Conservation (phyloP, 805 yeast genomes). For the Wickerhamiella brachini region DNA sequence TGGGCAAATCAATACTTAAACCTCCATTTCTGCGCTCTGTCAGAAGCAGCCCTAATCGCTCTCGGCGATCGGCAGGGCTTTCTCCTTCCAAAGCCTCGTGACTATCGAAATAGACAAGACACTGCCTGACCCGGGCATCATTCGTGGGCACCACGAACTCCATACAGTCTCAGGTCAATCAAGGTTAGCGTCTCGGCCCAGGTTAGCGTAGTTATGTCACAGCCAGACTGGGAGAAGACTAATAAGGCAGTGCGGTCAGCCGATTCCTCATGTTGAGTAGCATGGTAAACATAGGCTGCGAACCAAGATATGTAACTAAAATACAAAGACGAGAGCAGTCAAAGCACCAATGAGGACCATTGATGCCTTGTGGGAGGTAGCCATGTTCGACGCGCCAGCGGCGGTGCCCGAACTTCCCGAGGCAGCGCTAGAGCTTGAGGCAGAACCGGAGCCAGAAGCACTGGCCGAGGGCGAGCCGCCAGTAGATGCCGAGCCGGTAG, state of each 20-base stretch:
- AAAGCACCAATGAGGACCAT: not conserved
- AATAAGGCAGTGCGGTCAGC: too few species aligned
- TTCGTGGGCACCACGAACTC: not conserved
- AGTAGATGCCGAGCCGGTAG: too few species aligned
- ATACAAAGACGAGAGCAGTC: not conserved
- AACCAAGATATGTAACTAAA: too few species aligned
- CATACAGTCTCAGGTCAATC: not conserved
- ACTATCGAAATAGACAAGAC: not conserved
- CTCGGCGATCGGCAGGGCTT: not conserved
- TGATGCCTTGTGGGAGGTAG: not conserved
- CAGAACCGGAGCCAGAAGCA: not conserved
- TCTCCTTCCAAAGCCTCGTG: not conserved
- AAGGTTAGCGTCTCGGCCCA: too few species aligned
- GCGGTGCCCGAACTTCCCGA: conserved; percentile 13
- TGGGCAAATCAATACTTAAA: not conserved
- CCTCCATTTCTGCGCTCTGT: not conserved
- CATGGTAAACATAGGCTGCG: too few species aligned
- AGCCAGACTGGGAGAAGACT: too few species aligned
- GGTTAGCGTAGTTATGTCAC: too few species aligned
- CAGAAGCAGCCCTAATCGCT: not conserved
- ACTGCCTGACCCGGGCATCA: not conserved
- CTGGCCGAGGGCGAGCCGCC: not conserved
- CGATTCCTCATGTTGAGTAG: too few species aligned
- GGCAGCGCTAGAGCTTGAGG: not conserved
- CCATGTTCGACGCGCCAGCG: not conserved